phyloP scores from a whole-genome alignment of 1,284 basidiomycete genomes.

The Pyrrhoderma lamaoense region DNA sequence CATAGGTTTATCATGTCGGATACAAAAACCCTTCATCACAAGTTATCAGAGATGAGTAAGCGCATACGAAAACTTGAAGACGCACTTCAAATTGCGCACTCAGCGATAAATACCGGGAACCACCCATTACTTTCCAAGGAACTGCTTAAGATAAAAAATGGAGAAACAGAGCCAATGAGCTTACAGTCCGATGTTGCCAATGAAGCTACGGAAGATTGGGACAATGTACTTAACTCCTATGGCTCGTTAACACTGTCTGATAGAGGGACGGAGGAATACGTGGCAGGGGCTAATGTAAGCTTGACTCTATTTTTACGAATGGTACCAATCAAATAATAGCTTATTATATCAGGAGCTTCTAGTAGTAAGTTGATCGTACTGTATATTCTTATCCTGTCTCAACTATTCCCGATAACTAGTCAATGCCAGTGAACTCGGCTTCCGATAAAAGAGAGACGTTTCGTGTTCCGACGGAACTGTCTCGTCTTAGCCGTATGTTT shows the following conservation, averaged over 20 bases:
- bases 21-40: conserved; percentile 20
- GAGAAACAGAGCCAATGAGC: neutral
- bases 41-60: conserved; percentile 19
- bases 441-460: neutral
- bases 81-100: conserved; percentile 20
- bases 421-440: neutral
- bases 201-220: neutral
- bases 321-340: neutral
- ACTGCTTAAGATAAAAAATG: conserved; percentile 22
- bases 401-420: neutral
- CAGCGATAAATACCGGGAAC: conserved; percentile 15
- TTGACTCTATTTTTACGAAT: neutral
- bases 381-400: neutral
- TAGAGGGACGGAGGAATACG: conserved; percentile 8
- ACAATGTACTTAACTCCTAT: neutral
- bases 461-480: neutral
- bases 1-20: conserved; percentile 18
- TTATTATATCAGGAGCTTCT: neutral
- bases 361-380: neutral
- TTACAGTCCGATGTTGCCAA: neutral
- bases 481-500: conserved; percentile 8
- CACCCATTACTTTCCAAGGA: conserved; percentile 25
- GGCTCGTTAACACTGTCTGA: conserved; percentile 8
- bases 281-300: conserved; percentile 17
- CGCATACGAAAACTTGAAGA: conserved; percentile 22